phyloP scores from a whole-genome alignment of 1,284 basidiomycete genomes.

The Ceratobasidium sp. region DNA sequence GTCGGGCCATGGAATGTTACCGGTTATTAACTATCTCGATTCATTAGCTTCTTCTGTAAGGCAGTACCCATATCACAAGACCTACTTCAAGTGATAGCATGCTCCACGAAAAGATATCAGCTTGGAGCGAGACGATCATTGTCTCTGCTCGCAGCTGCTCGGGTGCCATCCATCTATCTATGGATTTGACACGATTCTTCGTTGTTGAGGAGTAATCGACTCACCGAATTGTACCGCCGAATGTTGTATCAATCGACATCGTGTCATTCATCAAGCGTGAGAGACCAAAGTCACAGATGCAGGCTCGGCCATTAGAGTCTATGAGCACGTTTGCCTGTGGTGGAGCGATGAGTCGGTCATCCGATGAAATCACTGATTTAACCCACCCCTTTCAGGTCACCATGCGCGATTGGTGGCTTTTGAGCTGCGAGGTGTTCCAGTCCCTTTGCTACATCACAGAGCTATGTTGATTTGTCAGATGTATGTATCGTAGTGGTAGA shows the following conservation, averaged over 20 bases:
- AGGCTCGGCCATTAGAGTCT: not conserved
- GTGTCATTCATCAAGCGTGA: constrained; percentile 10
- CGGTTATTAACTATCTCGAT: not conserved
- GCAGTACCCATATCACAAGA: too few relatives aligned
- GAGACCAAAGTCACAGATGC: constrained; percentile 17
- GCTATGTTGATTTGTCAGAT: not conserved
- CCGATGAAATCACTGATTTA: not conserved
- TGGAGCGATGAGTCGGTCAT: not conserved
- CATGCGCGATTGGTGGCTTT: constrained; percentile 17
- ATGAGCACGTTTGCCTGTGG: constrained; percentile 17
- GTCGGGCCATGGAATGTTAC: not conserved
- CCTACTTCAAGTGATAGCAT: constrained; percentile 18
- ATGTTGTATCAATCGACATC: not conserved
- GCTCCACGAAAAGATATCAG: constrained; percentile 15
- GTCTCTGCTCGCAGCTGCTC: constrained; percentile 21
- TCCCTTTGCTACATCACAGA: not conserved
- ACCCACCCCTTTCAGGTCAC: constrained; percentile 9
- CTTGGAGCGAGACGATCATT: constrained; percentile 6
- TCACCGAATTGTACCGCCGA: constrained; percentile 17
- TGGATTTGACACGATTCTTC: not conserved
- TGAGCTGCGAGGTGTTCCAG: constrained; percentile 6
- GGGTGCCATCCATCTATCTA: constrained; percentile 18
- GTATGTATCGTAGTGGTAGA: not conserved
- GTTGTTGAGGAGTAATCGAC: not conserved
- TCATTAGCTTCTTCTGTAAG: not conserved